A percentile compares a stretch with the other conserved stretches of the same genome.
phyloP scores from a whole-genome alignment of 495 filamentous ascomycete genomes.

The Wilcoxina mikolae region DNA sequence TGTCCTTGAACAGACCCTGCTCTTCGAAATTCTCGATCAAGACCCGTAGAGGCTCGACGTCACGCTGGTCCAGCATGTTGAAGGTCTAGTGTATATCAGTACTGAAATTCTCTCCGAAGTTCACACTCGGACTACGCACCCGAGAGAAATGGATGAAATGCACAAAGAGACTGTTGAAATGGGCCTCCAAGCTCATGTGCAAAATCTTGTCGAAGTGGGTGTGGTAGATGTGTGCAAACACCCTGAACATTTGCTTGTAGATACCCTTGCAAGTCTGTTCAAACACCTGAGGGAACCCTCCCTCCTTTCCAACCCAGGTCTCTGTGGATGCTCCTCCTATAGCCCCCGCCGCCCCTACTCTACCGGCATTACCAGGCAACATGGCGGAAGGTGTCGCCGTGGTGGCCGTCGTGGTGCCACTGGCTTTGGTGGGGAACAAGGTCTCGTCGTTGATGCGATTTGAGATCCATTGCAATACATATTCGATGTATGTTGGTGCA shows the following conservation, averaged over 20 bases:
- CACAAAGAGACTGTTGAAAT: slow-evolving; percentile 64
- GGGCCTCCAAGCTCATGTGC: slow-evolving; percentile 49
- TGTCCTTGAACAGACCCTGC: slow-evolving; percentile 27
- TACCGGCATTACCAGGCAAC: slow-evolving; percentile 8
- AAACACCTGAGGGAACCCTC: slow-evolving; percentile 59
- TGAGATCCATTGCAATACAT: slow-evolving; percentile 60
- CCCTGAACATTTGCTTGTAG: slow-evolving; percentile 70
- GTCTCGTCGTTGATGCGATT: slow-evolving; percentile 56
- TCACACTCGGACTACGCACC: slow-evolving; percentile 10
- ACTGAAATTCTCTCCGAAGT: not conserved
- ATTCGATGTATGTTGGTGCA: slow-evolving; percentile 54
- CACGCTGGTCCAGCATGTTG: slow-evolving; percentile 49
- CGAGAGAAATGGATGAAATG: slow-evolving; percentile 56
- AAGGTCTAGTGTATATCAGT: slow-evolving; percentile 40
- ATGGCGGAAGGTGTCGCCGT: slow-evolving; percentile 36
- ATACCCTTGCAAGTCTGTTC: slow-evolving; percentile 57
- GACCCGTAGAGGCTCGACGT: slow-evolving; percentile 62
- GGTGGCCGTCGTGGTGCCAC: slow-evolving; percentile 32
- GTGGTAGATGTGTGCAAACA: slow-evolving; percentile 60
- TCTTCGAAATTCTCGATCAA: slow-evolving; percentile 48
- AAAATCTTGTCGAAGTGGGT: slow-evolving; percentile 51
- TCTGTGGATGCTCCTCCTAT: slow-evolving; percentile 26
- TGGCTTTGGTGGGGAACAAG: slow-evolving; percentile 51
- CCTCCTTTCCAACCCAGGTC: slow-evolving; percentile 59
- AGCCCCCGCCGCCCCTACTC: slow-evolving; percentile 8